phyloP scores from a whole-genome alignment of 2,329 filamentous ascomycete species.

The Microdochium bolleyi region DNA sequence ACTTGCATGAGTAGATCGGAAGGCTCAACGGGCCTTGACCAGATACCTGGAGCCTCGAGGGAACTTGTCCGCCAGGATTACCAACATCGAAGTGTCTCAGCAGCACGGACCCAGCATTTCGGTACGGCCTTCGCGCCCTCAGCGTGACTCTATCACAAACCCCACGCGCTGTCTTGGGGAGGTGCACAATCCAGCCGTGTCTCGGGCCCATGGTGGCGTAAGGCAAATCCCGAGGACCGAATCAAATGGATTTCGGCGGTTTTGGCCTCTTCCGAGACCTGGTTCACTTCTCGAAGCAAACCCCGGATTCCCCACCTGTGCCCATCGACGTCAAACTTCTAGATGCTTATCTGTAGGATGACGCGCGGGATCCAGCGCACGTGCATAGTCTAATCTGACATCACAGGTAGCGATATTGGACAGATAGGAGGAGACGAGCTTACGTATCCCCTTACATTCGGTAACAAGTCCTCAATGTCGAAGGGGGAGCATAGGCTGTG shows the following conservation, averaged over 20 bases:
- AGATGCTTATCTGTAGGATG: neutral
- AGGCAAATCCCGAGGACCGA: neutral
- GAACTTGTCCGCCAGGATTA: neutral
- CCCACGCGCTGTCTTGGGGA: neutral
- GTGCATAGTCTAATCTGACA: neutral
- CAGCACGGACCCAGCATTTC: neutral
- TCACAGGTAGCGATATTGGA: neutral
- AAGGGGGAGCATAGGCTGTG: neutral
- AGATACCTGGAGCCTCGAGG: neutral
- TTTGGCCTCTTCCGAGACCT: neutral
- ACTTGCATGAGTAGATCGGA: neutral
- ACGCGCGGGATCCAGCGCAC: neutral
- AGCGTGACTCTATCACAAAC: neutral
- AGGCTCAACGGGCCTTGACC: neutral
- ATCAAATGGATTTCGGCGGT: neutral
- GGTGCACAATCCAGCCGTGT: neutral
- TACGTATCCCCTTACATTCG: neutral
- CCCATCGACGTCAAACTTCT: neutral
- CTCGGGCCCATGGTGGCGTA: neutral
- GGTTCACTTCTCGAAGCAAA: neutral
- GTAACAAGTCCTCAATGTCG: neutral
- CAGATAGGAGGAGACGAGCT: neutral
- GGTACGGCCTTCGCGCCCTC: neutral
- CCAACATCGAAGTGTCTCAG: neutral
- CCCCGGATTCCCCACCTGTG: neutral